Base-by-base conservation (phyloP, 2,329 filamentous ascomycete species). In the Talaromyces atroroseus region DNA sequence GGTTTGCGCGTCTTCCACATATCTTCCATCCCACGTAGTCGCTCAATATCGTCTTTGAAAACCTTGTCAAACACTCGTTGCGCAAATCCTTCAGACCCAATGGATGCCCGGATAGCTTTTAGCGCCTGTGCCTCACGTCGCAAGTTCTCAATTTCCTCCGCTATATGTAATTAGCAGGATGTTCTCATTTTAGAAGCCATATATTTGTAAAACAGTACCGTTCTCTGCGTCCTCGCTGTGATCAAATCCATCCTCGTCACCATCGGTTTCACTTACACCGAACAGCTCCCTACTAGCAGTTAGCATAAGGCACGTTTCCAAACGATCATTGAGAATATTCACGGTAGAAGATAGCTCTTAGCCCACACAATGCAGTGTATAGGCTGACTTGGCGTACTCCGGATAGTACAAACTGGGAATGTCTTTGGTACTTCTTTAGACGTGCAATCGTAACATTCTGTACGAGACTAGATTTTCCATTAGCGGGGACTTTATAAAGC, bases 341-440 rank as follows among this genome's bases (percentile, higher is more conserved):
- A 77, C 80, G 90, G 94, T 59, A 99, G 82, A 8, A 99, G 80
- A 71, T 97, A 99, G 70, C 91, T 96, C 76, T 97, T 99, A 20
- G 84, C 92, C 94, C 94, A 99, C 2, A 99, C 92, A 60, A 99
- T 99, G 76, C 94, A 97, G 74, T 99, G 94, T 45, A 99, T 97
- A 0, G 92, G 90, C 66, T 97, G 92, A 62, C 89, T 95, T 0
- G 94, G 94, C 0, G 92, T 99, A 71, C 90, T 96, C 70, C 94
- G 85, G 65, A 99, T 97, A 1, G 94, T 99, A 76, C 94, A 99
- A 44, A 97, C 92, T 1, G 94, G 92, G 67, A 95, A 97, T 1
- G 88, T 88, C 71, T 96, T 97, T 5, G 92, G 92, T 1, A 88
- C 85, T 59, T 92, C 88, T 72, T 99, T 99, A 2, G 85, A 82